Percentiles rank a stretch among this genome's conserved stretches.
Conservation (phyloP, 768 basidiomycete genomes). For the Tylopilus subfusipes region DNA sequence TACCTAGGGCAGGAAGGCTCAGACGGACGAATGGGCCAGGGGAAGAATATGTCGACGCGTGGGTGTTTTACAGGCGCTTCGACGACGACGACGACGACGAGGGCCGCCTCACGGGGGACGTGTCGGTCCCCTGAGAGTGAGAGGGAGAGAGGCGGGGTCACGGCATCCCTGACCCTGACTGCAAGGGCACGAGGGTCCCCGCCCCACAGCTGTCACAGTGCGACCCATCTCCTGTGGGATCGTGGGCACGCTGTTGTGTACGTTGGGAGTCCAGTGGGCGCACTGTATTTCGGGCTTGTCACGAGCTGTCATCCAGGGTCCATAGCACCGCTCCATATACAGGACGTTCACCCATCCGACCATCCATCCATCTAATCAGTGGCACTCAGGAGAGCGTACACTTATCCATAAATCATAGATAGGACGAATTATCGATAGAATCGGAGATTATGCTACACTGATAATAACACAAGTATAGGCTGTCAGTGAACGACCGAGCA, state of each 20-base stretch:
- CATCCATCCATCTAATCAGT: constrained; percentile 1
- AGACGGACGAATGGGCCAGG: constrained; percentile 60
- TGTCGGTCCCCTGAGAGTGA: background rate
- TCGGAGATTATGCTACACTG: background rate
- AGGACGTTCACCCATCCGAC: background rate
- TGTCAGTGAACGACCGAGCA: too few relatives aligned
- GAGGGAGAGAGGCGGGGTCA: background rate
- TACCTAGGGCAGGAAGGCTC: constrained; percentile 74
- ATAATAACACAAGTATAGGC: background rate
- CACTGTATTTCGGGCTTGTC: too few relatives aligned
- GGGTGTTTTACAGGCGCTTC: constrained; percentile 81
- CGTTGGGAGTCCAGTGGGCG: background rate
- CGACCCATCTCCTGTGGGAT: background rate
- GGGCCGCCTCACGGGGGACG: background rate
- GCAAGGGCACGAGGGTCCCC: background rate
- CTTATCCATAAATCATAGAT: background rate
- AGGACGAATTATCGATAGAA: background rate
- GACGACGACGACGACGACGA: constrained; percentile 25
- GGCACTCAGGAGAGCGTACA: background rate
- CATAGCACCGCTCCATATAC: too few relatives aligned
- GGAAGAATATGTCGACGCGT: constrained; percentile 89
- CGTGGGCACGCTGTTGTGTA: background rate
- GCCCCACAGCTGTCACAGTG: too few relatives aligned
- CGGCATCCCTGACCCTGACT: background rate
- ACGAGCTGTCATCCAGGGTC: too few relatives aligned